These are phyloP conservation scores for Notholithocarpus densiflorus DNA, from an alignment of 306 rosid genomes.

Conservation along the genomic window DNA sequence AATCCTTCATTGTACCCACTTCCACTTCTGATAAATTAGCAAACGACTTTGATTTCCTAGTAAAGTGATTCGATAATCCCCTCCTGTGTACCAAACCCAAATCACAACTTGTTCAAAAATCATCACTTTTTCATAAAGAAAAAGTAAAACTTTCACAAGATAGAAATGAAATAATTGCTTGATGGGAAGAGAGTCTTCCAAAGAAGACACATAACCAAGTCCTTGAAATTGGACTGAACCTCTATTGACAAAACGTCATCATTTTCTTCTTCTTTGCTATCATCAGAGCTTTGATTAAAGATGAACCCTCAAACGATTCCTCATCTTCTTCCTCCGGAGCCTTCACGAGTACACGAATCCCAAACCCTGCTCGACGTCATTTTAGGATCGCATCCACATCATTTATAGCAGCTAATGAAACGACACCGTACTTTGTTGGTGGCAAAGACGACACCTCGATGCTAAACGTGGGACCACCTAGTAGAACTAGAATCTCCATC, in stretches of 20 bases:
- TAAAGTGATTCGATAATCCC: conserved; percentile 74
- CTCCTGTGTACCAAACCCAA: conserved; percentile 44
- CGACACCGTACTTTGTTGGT: neutral
- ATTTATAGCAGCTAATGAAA: neutral
- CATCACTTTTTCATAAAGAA: neutral
- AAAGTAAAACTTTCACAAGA: neutral
- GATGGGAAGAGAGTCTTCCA: conserved; percentile 81
- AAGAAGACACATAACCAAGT: conserved; percentile 42
- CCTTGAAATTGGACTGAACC: conserved; percentile 51
- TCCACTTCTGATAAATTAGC: conserved; percentile 57
- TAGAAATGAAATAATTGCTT: conserved; percentile 42
- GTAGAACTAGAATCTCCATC: conserved; percentile 41
- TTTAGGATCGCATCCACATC: neutral
- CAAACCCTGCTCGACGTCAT: neutral
- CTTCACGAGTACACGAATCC: too few species aligned
- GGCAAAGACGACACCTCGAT: conserved; percentile 48
- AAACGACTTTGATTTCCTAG: conserved; percentile 86
- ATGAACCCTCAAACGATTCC: too few species aligned
- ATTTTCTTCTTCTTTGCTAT: too few species aligned
- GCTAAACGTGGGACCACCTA: conserved; percentile 27
- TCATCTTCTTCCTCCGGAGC: too few species aligned
- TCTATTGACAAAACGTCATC: conserved; percentile 39
- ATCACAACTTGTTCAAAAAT: neutral
- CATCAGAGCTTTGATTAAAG: too few species aligned
- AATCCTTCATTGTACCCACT: conserved; percentile 32